These are phyloP conservation scores for Bisporella sp. DNA, from an alignment of 2,329 filamentous ascomycete species.

Conservation along the genomic window DNA sequence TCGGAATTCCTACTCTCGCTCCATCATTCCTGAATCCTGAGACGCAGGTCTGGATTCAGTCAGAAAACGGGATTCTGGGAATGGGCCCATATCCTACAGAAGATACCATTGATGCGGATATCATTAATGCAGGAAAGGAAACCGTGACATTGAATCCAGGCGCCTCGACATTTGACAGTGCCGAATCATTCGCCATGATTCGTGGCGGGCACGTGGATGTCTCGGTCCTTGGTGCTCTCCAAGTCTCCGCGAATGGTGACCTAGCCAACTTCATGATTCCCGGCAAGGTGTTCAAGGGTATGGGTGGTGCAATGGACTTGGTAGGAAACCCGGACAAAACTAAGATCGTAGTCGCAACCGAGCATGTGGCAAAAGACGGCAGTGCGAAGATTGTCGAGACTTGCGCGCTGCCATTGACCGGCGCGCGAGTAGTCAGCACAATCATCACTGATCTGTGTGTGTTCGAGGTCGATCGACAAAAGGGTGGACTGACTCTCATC, in stretches of 20 bases:
- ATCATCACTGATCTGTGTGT: conserved; percentile 72
- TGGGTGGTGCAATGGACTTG: conserved; percentile 72
- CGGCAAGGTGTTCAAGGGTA: conserved; percentile 76
- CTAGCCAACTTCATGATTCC: conserved; percentile 87
- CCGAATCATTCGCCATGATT: conserved; percentile 83
- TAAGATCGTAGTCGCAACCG: conserved; percentile 65
- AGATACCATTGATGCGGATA: conserved; percentile 65
- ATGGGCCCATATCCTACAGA: conserved; percentile 74
- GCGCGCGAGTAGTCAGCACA: conserved; percentile 58
- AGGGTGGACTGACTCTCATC: conserved; percentile 57
- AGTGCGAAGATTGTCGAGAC: conserved; percentile 59
- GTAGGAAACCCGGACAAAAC: conserved; percentile 63
- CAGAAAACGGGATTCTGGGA: conserved; percentile 78
- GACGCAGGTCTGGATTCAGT: conserved; percentile 74
- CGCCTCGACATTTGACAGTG: conserved; percentile 69
- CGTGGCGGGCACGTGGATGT: conserved; percentile 76
- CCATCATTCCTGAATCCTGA: conserved; percentile 65
- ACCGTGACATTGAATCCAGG: conserved; percentile 74
- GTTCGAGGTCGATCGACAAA: conserved; percentile 58
- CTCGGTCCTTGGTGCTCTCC: conserved; percentile 61
- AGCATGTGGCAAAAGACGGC: conserved; percentile 62
- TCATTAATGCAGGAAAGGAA: conserved; percentile 83
- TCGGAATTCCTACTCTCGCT: conserved; percentile 78
- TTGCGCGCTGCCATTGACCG: conserved; percentile 58
- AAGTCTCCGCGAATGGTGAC: conserved; percentile 72